A percentile compares a stretch with the other conserved stretches of the same genome.
These are phyloP conservation scores for Berkeleyomyces basicola DNA, from an alignment of 2,329 filamentous ascomycete genomes.

Conservation along the genomic window DNA sequence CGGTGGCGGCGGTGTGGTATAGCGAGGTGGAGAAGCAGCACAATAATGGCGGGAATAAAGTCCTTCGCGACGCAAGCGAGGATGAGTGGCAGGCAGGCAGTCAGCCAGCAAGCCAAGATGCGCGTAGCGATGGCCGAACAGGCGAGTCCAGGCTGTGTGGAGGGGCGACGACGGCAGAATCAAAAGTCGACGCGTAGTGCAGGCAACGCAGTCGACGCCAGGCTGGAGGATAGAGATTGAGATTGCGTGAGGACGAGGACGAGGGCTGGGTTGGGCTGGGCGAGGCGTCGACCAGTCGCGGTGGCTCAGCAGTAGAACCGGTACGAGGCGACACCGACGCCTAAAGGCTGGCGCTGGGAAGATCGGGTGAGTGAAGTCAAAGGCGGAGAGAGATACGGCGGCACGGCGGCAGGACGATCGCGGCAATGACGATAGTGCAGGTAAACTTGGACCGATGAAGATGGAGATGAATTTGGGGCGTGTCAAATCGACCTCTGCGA, in stretches of 20 bases:
- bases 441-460: constrained; percentile 5
- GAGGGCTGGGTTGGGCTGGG: neutral
- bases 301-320: neutral
- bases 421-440: constrained; percentile 8
- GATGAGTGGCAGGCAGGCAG: neutral
- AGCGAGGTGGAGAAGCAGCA: neutral
- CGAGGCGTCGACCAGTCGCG: neutral
- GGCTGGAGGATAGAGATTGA: neutral
- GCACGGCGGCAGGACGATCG: neutral
- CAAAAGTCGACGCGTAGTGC: constrained; percentile 4
- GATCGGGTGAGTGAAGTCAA: neutral
- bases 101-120: neutral
- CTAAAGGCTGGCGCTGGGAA: neutral
- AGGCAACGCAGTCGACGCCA: neutral
- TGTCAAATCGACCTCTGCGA: constrained; percentile 11
- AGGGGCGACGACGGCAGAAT: neutral
- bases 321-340: neutral
- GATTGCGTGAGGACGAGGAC: neutral
- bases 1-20: constrained; percentile 4
- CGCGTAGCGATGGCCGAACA: neutral
- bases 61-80: neutral
- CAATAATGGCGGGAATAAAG: neutral
- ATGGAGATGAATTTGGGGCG: constrained; percentile 10
- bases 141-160: neutral
- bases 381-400: neutral